Base-by-base conservation (phyloP, 2,329 filamentous ascomycete species). In the Cercospora nicotianae region DNA sequence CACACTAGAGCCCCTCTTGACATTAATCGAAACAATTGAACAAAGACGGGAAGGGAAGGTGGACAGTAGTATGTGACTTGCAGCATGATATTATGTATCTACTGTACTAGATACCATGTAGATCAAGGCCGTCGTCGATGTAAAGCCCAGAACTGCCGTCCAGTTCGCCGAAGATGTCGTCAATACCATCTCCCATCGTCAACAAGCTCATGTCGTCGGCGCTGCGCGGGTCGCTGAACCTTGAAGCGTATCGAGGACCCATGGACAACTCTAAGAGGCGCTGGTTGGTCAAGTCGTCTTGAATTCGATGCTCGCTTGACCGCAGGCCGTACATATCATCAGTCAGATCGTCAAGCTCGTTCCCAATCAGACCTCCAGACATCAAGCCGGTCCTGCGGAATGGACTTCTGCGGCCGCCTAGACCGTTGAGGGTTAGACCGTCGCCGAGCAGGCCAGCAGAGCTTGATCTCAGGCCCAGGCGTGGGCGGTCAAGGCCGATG, bases 191-290 rank as follows among this genome's bases (percentile, higher is more conserved):
- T 31, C 57, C 63, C 16, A 65, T 58, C 9, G 58, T 20, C 23
- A 63, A 33, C 18, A 65, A 28, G n/a, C 36, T 51, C 61, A 63
- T 53, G 26, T 48, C 60, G 9, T 53, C 60, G 12, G 48, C 28
- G 18, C 60, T 31, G 39, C 45, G 36, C 12, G 53, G 13, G 13
- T 53, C 61, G 16, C 62, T 51, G 16, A 63, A 65, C 7, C 66
- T 60, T 2, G 60, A 60, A 30, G 63, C 63, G n/a, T 68, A 68
- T 8, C 63, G 67, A 55, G 59, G 59, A 23, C 67, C 67, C 59
- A 68, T 51, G 26, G 60, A 61, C 10, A 68, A 26, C n/a, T 68
- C 63, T 16, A 65, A n/a, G 28, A 68, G 31, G 5, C 48, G 51
- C 6, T 64, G 58, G 6, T 63, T 60, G 28, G 51, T 42, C 20